Evolutionary conservation across 2,329 filamentous ascomycete genomes (phyloP), one percentile per base, ranked within the genome.

Genomic region (Colletotrichum phormii): DNA sequence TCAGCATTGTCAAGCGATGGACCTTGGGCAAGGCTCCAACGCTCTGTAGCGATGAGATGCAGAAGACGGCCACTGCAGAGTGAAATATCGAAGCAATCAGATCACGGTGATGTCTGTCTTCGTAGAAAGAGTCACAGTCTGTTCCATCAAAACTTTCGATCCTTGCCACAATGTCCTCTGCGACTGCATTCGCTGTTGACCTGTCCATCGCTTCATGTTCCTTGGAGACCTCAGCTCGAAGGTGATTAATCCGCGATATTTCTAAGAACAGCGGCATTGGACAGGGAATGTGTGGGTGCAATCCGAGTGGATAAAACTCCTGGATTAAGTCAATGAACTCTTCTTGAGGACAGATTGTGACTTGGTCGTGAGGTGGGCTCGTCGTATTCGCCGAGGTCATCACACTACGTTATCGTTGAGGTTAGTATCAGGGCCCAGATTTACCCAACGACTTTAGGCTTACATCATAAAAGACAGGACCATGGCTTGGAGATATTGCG

Each of bases 371-470:
- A 29, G 82, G 78, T 5, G 82, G 82, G 1, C 78, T 81, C 2
- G 82, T 81, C 2, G 82, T 84, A 63, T 84, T 81, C 2, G 77
- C 80, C 5, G 82, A 77, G 3, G 82, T 77, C 0, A 78, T 75
- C 35, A 78, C 65, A 65, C 82, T 83, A 24, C 33, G 35, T 6
- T 5, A 33, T 8, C 13, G 1, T 54, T 2, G 5, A 54, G n/a
- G 13, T 64, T 13, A 24, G 6, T 13, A 5, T 15, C 11, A 9
- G 5, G 2, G 11, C 13, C 29, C 1, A 9, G 15, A 15, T 24
- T n/a, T 22, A 49, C 42, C 42, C 42, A n/a, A 4, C 1, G 3
- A 3, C 18, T 12, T 4, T 26, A 24, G 8, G 55, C 66, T 18
- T 57, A 73, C 42, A 73, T 57, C 18, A 75, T 11, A 22, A 64